Conservation (phyloP, 2,329 filamentous ascomycete genomes). For the Colletotrichum lini region DNA sequence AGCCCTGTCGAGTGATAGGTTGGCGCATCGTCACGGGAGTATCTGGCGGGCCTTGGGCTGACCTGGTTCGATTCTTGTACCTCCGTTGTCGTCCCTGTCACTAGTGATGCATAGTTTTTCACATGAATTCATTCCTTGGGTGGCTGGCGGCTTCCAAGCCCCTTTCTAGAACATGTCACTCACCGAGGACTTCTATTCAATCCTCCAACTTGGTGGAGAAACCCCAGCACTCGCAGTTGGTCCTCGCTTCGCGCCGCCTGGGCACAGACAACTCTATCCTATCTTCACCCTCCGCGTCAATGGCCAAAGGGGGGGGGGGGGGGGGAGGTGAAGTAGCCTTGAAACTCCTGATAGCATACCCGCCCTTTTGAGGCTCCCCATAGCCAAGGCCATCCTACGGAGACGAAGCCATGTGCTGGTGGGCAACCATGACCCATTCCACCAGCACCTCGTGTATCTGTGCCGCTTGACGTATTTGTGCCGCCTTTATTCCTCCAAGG, state of each 20-base stretch:
- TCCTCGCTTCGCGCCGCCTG: conserved; percentile 39
- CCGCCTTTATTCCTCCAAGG: conserved; percentile 29
- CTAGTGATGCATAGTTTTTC: conserved; percentile 31
- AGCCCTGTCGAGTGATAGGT: conserved; percentile 41
- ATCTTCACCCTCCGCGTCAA: conserved; percentile 30
- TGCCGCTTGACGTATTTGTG: conserved; percentile 39
- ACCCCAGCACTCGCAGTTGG: conserved; percentile 37
- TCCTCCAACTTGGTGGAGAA: conserved; percentile 29
- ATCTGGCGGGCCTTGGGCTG: conserved; percentile 36
- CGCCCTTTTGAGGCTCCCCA: conserved; percentile 39
- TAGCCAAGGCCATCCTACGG: conserved; percentile 36
- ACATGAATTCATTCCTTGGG: conserved; percentile 32
- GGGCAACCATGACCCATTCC: conserved; percentile 36
- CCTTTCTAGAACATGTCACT: conserved; percentile 40
- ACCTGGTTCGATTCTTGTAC: conserved; percentile 20
- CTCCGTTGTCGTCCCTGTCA: conserved; percentile 19
- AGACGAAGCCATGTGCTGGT: conserved; percentile 41
- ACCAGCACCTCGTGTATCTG: conserved; percentile 34
- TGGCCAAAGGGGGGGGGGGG: background rate
- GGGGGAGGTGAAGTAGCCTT: conserved; percentile 12
- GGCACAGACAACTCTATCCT: conserved; percentile 34
- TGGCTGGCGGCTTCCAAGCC: conserved; percentile 42
- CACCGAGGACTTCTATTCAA: conserved; percentile 33
- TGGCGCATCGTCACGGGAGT: conserved; percentile 32
- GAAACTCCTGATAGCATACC: conserved; percentile 15